Conservation (phyloP, 78 protist genomes). For the Blattamonas nauphoetae region DNA sequence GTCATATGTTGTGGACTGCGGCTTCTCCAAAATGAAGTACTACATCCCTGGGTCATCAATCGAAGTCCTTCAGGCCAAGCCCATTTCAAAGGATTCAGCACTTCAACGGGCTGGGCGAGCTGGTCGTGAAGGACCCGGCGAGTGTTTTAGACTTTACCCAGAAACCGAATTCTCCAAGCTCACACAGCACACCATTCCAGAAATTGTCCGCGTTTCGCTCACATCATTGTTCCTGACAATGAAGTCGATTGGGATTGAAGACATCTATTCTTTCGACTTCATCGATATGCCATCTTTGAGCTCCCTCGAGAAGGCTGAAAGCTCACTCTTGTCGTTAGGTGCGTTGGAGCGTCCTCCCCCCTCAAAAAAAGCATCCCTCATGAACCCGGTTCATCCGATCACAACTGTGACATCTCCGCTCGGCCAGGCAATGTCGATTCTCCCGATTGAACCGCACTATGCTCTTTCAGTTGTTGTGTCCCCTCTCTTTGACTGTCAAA, state of each 20-base stretch:
- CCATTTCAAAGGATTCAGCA: constrained; percentile 43
- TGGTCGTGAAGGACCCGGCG: constrained; percentile 46
- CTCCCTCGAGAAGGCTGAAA: constrained; percentile 10
- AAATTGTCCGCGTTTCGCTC: constrained; percentile 4
- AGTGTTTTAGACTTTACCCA: constrained; percentile 48
- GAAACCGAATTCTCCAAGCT: constrained; percentile 10
- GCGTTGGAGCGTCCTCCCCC: too few species aligned
- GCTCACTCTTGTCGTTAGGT: constrained; percentile 8
- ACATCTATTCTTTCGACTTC: constrained; percentile 10
- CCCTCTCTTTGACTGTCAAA: background rate
- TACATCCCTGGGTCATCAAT: constrained; percentile 18
- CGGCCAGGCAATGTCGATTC: background rate
- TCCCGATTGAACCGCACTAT: background rate
- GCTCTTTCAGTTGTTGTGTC: background rate
- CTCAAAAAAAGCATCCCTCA: background rate
- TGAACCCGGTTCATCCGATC: background rate
- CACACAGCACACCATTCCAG: constrained; percentile 2
- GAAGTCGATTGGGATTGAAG: constrained; percentile 18
- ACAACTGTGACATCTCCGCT: background rate
- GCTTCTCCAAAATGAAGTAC: constrained; percentile 24
- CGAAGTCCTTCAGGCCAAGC: background rate
- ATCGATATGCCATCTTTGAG: constrained; percentile 8
- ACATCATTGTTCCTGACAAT: background rate
- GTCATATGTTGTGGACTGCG: constrained; percentile 34
- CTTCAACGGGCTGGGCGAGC: constrained; percentile 90